Percentiles rank a stretch among this genome's conserved stretches.
Evolutionary conservation across 116 monocot genomes (phyloP).

Genomic region (Dioscorea cayenensis): DNA sequence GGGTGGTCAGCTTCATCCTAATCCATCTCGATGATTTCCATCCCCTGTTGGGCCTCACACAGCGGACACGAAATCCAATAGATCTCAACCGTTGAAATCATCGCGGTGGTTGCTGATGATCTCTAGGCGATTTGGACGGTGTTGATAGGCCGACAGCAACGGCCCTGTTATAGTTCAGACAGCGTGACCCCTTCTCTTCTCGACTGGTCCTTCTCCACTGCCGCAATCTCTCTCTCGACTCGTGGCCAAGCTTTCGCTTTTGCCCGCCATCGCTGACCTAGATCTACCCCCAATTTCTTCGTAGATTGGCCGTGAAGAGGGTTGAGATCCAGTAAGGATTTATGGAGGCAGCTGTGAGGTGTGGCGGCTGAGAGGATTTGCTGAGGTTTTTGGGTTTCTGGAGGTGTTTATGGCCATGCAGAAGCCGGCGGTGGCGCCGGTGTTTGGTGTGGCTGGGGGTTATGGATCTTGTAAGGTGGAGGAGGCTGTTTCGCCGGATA

Average conservation of each 20-base stretch:
- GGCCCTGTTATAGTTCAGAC: background rate
- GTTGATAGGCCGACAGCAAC: too few relatives aligned
- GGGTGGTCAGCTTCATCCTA: too few relatives aligned
- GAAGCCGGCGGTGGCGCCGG: conserved; percentile 2
- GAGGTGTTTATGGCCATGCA: background rate
- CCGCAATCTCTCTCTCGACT: background rate
- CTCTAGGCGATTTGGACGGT: too few relatives aligned
- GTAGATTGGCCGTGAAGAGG: background rate
- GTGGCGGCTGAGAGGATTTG: background rate
- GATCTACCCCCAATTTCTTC: background rate
- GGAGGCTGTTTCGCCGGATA: conserved; percentile 8
- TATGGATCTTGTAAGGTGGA: background rate
- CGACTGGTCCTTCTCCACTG: conserved; percentile 1
- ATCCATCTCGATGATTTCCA: too few relatives aligned
- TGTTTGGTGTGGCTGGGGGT: conserved; percentile 3
- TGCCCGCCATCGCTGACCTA: background rate
- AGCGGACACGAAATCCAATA: too few relatives aligned
- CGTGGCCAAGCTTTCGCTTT: background rate
- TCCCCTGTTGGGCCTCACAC: too few relatives aligned
- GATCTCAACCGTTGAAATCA: too few relatives aligned
- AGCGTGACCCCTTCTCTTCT: conserved; percentile 7
- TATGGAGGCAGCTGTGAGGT: background rate
- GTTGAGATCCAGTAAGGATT: background rate
- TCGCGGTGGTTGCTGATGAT: too few relatives aligned
- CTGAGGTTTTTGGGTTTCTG: background rate